These are phyloP conservation scores for Pseudocercospora pini-densiflorae DNA, from an alignment of 2,329 filamentous ascomycete genomes.

Conservation along the genomic window DNA sequence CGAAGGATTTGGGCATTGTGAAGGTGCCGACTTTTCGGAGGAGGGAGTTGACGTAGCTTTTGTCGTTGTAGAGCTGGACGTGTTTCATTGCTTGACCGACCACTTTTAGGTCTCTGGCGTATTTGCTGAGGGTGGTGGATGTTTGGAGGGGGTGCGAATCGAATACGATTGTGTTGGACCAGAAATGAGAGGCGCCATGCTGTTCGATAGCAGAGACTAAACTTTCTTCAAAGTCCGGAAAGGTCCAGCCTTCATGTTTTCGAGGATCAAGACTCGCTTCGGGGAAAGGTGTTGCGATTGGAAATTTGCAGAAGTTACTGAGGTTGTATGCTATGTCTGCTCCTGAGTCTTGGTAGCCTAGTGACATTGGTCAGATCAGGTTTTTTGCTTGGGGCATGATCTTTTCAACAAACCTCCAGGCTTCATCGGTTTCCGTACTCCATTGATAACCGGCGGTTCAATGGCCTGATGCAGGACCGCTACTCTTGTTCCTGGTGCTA, in stretches of 20 bases:
- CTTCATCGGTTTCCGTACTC: constrained; percentile 55
- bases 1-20: constrained; percentile 28
- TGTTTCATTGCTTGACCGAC: constrained; percentile 54
- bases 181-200: constrained; percentile 49
- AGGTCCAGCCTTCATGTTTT: constrained; percentile 44
- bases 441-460: constrained; percentile 53
- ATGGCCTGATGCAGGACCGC: constrained; percentile 55
- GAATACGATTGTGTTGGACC: constrained; percentile 59
- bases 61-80: constrained; percentile 58
- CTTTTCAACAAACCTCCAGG: constrained; percentile 55
- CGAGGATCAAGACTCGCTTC: neutral
- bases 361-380: neutral
- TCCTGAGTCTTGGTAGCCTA: constrained; percentile 56
- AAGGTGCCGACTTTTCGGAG: constrained; percentile 42
- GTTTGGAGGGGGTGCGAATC: constrained; percentile 54
- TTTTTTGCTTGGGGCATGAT: too few relatives aligned
- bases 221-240: constrained; percentile 50
- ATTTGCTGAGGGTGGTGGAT: constrained; percentile 40
- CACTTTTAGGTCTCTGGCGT: constrained; percentile 42
- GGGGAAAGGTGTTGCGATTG: constrained; percentile 36
- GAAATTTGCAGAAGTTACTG: constrained; percentile 29
- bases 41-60: constrained; percentile 53
- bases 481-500: constrained; percentile 36
- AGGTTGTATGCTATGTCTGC: constrained; percentile 55
- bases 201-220: constrained; percentile 46